phyloP scores from a whole-genome alignment of 148 eudicot genomes.

The Drosera capensis region DNA sequence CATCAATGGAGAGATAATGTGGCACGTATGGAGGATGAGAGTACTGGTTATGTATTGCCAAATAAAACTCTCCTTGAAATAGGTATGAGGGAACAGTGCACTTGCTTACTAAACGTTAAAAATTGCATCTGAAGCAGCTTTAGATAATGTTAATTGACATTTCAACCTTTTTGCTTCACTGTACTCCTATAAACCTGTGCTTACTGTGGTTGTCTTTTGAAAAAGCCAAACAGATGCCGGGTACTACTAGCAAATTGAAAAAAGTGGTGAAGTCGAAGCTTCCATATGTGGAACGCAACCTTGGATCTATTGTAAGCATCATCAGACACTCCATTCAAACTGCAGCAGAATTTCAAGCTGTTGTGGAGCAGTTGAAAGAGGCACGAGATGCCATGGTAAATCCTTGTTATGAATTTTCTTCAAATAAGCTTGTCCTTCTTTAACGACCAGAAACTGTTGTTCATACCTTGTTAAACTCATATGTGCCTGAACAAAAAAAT shows the following conservation, averaged over 20 bases:
- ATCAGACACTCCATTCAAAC: constrained; percentile 63
- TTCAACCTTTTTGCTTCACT: too few relatives aligned
- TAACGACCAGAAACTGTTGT: too few relatives aligned
- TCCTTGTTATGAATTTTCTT: background rate
- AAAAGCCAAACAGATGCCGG: constrained; percentile 98
- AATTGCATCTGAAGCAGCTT: too few relatives aligned
- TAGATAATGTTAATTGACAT: too few relatives aligned
- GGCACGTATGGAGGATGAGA: constrained; percentile 97
- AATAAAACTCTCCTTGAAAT: constrained; percentile 79
- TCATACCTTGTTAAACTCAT: too few relatives aligned
- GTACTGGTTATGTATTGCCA: constrained; percentile 93
- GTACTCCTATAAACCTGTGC: constrained; percentile 3
- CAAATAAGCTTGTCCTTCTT: background rate
- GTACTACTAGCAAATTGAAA: constrained; percentile 49
- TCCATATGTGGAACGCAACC: constrained; percentile 79
- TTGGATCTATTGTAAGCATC: constrained; percentile 58
- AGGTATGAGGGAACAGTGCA: constrained; percentile 24
- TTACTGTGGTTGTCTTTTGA: constrained; percentile 5
- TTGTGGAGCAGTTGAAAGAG: constrained; percentile 50
- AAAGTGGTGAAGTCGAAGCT: constrained; percentile 55
- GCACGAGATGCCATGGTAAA: constrained; percentile 36
- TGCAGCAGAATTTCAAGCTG: constrained; percentile 64
- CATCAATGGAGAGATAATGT: constrained; percentile 84
- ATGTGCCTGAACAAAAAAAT: too few relatives aligned
- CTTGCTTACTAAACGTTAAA: too few relatives aligned